Base-by-base conservation (phyloP, 345 rosid genomes). In the Heritiera fomes region DNA sequence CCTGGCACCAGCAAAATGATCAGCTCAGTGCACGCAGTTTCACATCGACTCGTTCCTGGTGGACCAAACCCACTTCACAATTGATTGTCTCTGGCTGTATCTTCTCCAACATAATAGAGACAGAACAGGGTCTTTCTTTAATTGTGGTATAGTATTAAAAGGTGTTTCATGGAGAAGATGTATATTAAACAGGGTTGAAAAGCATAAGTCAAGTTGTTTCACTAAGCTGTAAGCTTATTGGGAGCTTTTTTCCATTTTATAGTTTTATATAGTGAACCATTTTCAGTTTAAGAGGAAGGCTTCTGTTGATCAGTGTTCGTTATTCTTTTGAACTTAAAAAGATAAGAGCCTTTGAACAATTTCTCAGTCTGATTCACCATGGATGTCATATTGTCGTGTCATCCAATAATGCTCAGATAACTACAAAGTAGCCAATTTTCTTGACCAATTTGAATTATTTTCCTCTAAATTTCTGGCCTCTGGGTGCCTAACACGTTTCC, bases 51-150 rank as follows among this genome's bases (percentile, higher is more conserved):
- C 6, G 87, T 82, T 17, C 85, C 85, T 0, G 4, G 78, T 14
- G 89, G 87, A 32, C 89, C 89, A 23, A 84, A 82, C 81, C 87
- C 82, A 15, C 85, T 82, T 72, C 88, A 86, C 73, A 84, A 82
- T 34, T 81, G 83, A 86, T 67, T 38, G 43, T 12, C 12, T 8
- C 17, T 18, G 23, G 59, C 11, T 71, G 58, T 47, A 38, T 65
- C 45, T 40, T 41, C 43, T 63, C n/a, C 50, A 65, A 17, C 23
- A 65, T 63, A 34, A 32, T 30, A 63, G 45, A 63, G 40, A 13
- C 13, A 61, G 65, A 28, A 28, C 13, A 8, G 1, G 38, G 3
- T 14, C 8, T 62, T 12, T 30, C 8, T 62, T 62, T 23, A 23
- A 23, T 23, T 23, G 28, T 23, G 28, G 28, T 23, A 23, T 23